Conservation (phyloP, 164 flowering plant genomes). For the Chimonanthus salicifolius region DNA sequence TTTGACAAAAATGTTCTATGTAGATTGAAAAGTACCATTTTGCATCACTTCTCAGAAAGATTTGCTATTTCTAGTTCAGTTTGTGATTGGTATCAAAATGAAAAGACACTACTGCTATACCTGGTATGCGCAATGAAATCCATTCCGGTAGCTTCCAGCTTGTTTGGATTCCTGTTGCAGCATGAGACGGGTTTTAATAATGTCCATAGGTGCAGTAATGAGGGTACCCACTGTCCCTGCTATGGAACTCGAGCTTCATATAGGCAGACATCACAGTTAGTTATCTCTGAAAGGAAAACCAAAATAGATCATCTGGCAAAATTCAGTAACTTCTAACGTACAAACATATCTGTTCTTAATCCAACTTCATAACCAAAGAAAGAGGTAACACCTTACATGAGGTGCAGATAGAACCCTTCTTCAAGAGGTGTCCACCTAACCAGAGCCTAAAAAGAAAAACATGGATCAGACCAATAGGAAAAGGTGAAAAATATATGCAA, state of each 20-base stretch:
- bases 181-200: conserved; percentile 91
- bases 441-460: conserved; percentile 44
- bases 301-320: conserved; percentile 12
- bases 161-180: conserved; percentile 63
- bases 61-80: background rate
- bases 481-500: background rate
- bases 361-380: background rate
- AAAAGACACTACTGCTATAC: conserved; percentile 25
- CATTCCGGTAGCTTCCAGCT: conserved; percentile 58
- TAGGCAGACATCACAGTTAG: conserved; percentile 21
- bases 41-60: background rate
- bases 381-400: conserved; percentile 43
- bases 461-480: background rate
- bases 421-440: conserved; percentile 59
- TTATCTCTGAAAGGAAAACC: conserved; percentile 14
- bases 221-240: conserved; percentile 78
- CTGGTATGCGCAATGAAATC: conserved; percentile 82
- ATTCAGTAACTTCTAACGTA: conserved; percentile 1
- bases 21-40: background rate
- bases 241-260: conserved; percentile 68
- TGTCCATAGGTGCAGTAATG: conserved; percentile 76
- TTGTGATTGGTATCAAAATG: background rate
- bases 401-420: conserved; percentile 81
- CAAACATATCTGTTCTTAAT: background rate
- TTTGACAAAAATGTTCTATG: background rate